Evolutionary conservation across 768 basidiomycete genomes (phyloP), one percentile per base, ranked within the genome.

Genomic region (Pulveroboletus sp.): DNA sequence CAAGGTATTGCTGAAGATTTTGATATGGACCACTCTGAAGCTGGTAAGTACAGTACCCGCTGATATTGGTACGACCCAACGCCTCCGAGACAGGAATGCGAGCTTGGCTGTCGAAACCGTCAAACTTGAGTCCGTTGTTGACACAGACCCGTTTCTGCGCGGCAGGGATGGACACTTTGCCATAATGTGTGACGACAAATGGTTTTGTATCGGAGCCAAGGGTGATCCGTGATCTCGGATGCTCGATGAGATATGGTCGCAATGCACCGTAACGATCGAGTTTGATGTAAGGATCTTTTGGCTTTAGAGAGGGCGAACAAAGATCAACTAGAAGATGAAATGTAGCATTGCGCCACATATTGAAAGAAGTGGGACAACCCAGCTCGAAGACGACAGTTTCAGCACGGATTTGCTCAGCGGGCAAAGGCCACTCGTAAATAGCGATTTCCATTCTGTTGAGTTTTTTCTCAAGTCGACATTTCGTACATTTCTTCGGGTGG

Each of bases 361-460:
- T 55, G 50, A 78, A 75, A 6, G 60, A 50, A 4, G 58, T 20
- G 5, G 78, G 78, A 37, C 67, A 67, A 8, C 53, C 48, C 2
- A 77, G 50, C 48, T 79, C 76, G 43, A 79, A 79, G 1, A 78
- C 60, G 9, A 69, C 63, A 0, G 55, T 53, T 41, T 67, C 56
- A 0, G 66, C 65, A 8, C 47, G 24, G 9, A 56, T 14, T 4
- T n/a, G 16, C 7, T 53, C 29, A 1, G 47, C 34, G 0, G 79
- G 75, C 32, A 79, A 53, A 0, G 78, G 78, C 76, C 75, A 76
- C 48, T 79, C 78, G 38, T 74, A 65, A 6, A 73, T 55, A 0
- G n/a, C 2, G 24, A 79, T 76, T 0, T 16, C 2, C 61, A 76
- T 53, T 0, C 0, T 12, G 0, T 19, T n/a, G 0, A 63, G 58